Conservation (phyloP, 306 rosid species). For the Pyrus betulifolia region DNA sequence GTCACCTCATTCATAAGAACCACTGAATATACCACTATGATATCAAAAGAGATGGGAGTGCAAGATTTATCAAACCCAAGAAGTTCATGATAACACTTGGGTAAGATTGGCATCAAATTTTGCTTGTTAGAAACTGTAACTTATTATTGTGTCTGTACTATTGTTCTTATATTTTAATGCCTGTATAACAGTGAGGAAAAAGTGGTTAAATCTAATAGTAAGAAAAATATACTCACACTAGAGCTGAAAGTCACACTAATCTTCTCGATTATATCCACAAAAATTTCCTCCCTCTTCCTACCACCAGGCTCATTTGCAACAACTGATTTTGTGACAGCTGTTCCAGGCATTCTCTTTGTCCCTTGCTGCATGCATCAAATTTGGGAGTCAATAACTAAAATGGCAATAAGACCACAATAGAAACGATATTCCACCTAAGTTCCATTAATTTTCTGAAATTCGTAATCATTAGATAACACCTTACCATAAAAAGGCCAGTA, state of each 20-base stretch:
- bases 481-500: slow-evolving; percentile 55
- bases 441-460: not conserved
- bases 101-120: not conserved
- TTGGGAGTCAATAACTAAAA: slow-evolving; percentile 5
- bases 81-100: not conserved
- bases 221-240: slow-evolving; percentile 49
- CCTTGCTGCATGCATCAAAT: slow-evolving; percentile 58
- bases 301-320: slow-evolving; percentile 79
- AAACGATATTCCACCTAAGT: slow-evolving; percentile 5
- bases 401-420: not conserved
- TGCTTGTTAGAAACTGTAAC: not conserved
- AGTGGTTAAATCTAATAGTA: slow-evolving; percentile 5
- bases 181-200: not conserved
- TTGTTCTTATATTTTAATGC: not conserved
- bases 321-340: slow-evolving; percentile 83
- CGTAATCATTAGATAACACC: slow-evolving; percentile 7
- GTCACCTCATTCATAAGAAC: not conserved
- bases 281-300: slow-evolving; percentile 82
- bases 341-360: slow-evolving; percentile 79
- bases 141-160: not conserved
- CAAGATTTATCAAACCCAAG: not conserved
- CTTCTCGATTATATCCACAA: slow-evolving; percentile 88
- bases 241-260: slow-evolving; percentile 89
- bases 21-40: not conserved
- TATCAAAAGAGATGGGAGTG: not conserved